Evolutionary conservation across 2,329 filamentous ascomycete genomes (phyloP).

Genomic region (Fusarium pseudograminearum): DNA sequence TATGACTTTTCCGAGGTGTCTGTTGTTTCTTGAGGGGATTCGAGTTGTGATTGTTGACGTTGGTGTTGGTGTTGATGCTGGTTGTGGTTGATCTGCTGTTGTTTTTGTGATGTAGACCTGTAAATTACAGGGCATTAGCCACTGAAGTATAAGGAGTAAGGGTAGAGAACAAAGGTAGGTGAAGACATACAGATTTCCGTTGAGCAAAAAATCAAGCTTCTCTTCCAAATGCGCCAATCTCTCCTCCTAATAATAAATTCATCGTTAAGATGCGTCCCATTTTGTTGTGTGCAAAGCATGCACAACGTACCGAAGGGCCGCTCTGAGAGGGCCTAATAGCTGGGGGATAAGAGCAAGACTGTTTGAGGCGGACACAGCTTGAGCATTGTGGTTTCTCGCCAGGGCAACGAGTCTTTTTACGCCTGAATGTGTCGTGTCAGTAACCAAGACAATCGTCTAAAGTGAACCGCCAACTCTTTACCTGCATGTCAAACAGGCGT

Average conservation of each 20-base stretch:
- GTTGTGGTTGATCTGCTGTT: constrained; percentile 25
- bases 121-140: constrained; percentile 8
- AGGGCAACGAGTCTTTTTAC: constrained; percentile 65
- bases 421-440: constrained; percentile 42
- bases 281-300: constrained; percentile 15
- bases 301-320: constrained; percentile 58
- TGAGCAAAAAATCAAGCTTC: constrained; percentile 64
- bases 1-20: constrained; percentile 53
- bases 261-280: constrained; percentile 32
- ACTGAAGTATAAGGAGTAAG: constrained; percentile 35
- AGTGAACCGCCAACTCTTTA: constrained; percentile 32
- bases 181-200: constrained; percentile 52
- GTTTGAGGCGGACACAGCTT: constrained; percentile 62
- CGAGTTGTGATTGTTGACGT: constrained; percentile 35
- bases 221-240: constrained; percentile 64
- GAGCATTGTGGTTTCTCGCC: constrained; percentile 65
- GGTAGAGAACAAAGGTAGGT: constrained; percentile 16
- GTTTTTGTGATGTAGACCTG: constrained; percentile 45
- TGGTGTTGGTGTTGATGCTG: constrained; percentile 4
- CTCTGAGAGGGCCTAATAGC: constrained; percentile 54
- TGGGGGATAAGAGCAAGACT: constrained; percentile 60
- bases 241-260: constrained; percentile 56
- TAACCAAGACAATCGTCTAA: background rate
- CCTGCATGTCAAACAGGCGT: constrained; percentile 63
- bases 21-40: constrained; percentile 49